These are phyloP conservation scores for Coniosporium uncinatum DNA, from an alignment of 2,329 filamentous ascomycete species.

Conservation along the genomic window DNA sequence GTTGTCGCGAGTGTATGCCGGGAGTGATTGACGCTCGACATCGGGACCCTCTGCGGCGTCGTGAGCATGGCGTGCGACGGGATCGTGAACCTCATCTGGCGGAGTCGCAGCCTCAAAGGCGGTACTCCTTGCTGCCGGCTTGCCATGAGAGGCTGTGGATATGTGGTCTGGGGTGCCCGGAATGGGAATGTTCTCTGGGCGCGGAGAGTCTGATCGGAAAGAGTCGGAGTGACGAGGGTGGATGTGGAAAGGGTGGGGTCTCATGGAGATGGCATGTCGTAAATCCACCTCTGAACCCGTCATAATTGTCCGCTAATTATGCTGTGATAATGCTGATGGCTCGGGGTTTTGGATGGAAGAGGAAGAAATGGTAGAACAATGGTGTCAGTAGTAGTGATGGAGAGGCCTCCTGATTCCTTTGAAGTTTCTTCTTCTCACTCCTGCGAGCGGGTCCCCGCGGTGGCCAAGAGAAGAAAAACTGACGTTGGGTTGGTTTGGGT, in stretches of 20 bases:
- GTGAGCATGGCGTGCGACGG: constrained; percentile 11
- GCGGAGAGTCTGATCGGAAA: constrained; percentile 10
- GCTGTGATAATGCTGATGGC: background rate
- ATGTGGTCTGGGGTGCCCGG: constrained; percentile 10
- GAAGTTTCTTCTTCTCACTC: too few species aligned
- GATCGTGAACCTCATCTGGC: constrained; percentile 20
- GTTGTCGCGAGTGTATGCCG: constrained; percentile 55
- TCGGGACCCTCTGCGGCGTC: constrained; percentile 13
- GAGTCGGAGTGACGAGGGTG: constrained; percentile 17
- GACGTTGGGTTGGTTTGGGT: too few species aligned
- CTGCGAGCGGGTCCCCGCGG: too few species aligned
- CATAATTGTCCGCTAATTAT: constrained; percentile 1
- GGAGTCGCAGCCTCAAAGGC: constrained; percentile 25
- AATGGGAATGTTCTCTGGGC: constrained; percentile 16
- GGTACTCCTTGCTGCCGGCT: constrained; percentile 23
- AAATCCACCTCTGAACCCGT: constrained; percentile 37
- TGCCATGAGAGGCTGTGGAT: constrained; percentile 10
- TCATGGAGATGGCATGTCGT: constrained; percentile 40
- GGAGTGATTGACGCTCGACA: constrained; percentile 43
- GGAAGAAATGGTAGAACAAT: too few species aligned
- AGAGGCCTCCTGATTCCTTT: too few species aligned
- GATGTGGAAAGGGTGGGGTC: constrained; percentile 37
- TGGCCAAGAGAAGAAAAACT: too few species aligned
- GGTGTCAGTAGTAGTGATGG: too few species aligned
- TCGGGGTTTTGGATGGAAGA: too few species aligned